These are phyloP conservation scores for Helianthus tuberosus DNA, from an alignment of 129 eudicot genomes.

Conservation along the genomic window DNA sequence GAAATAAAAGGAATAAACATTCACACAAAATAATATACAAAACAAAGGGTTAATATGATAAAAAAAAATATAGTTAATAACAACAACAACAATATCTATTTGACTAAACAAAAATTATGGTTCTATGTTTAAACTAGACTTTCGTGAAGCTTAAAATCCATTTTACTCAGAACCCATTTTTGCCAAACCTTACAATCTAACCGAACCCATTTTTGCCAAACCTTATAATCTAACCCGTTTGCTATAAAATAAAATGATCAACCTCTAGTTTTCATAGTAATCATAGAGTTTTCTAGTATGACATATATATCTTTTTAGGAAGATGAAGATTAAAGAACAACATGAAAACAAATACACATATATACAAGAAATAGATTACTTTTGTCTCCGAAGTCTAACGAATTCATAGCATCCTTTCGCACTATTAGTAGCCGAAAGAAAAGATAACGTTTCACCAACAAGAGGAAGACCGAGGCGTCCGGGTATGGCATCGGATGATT, in stretches of 20 bases:
- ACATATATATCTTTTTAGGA: neutral
- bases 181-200: too few species aligned
- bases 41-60: too few species aligned
- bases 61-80: too few species aligned
- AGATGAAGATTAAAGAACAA: neutral
- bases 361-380: slow-evolving; percentile 18
- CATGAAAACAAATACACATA: neutral
- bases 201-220: too few species aligned
- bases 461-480: slow-evolving; percentile 62
- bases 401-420: slow-evolving; percentile 61
- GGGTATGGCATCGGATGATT: slow-evolving; percentile 34
- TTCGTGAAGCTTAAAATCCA: too few species aligned
- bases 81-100: neutral
- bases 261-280: neutral
- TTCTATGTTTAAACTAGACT: neutral
- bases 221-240: too few species aligned
- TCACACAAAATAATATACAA: too few species aligned
- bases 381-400: slow-evolving; percentile 42
- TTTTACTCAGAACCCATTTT: too few species aligned
- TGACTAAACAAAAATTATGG: neutral
- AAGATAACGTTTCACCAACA: slow-evolving; percentile 58
- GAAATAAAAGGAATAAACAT: too few species aligned
- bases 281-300: neutral
- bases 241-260: too few species aligned
- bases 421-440: slow-evolving; percentile 55